Evolutionary conservation across 768 basidiomycete species (phyloP).

Genomic region (Russula griseocarnosa): DNA sequence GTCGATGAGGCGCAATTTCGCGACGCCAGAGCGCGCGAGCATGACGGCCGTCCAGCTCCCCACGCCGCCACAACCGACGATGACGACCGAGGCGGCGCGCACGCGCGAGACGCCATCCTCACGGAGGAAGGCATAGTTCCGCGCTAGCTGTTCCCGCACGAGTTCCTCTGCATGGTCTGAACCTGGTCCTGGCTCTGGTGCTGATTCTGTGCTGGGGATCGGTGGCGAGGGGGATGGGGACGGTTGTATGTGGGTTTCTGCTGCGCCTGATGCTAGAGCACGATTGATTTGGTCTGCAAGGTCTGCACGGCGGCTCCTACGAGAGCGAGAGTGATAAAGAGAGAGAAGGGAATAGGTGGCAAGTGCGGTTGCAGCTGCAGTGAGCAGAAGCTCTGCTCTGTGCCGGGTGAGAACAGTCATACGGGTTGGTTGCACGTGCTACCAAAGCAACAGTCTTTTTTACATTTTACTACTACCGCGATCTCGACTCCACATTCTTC

Average conservation of each 20-base stretch:
- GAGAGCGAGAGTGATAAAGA: slow-evolving; percentile 51
- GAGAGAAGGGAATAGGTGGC: slow-evolving; percentile 58
- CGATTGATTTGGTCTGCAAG: slow-evolving; percentile 56
- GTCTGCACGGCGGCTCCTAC: slow-evolving; percentile 45
- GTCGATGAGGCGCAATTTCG: slow-evolving; percentile 77
- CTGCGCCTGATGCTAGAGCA: slow-evolving; percentile 38
- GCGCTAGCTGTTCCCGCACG: slow-evolving; percentile 82
- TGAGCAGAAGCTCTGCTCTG: slow-evolving; percentile 57
- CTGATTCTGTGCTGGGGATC: not conserved
- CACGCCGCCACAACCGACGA: slow-evolving; percentile 95
- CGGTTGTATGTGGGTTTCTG: slow-evolving; percentile 5
- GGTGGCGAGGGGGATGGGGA: not conserved
- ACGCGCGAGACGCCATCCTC: slow-evolving; percentile 82
- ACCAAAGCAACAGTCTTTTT: not conserved
- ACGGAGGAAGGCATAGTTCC: slow-evolving; percentile 94
- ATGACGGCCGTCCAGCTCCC: slow-evolving; percentile 95
- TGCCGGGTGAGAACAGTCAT: slow-evolving; percentile 42
- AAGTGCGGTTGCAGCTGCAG: slow-evolving; percentile 61
- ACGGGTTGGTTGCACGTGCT: slow-evolving; percentile 4
- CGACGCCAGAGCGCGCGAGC: slow-evolving; percentile 85
- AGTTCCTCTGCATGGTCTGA: slow-evolving; percentile 69
- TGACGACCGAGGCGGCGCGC: slow-evolving; percentile 68
- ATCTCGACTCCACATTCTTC: slow-evolving; percentile 4
- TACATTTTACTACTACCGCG: not conserved
- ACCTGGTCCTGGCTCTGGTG: not conserved